Base-by-base conservation (phyloP, 1,284 basidiomycete species). In the Ustilago sp. region DNA sequence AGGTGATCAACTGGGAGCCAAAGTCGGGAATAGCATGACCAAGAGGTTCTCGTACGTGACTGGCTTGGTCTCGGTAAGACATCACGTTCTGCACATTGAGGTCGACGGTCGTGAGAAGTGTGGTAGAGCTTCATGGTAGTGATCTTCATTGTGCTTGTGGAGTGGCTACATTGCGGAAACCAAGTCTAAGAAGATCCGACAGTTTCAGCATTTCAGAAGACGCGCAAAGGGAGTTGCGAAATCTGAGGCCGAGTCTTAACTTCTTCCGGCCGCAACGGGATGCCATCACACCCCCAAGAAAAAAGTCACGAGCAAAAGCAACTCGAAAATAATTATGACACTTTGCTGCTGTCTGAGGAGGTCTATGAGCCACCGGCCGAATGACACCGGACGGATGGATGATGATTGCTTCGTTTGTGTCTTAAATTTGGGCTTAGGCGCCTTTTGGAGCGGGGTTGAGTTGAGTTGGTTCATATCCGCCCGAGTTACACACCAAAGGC, bases 231-330 rank as follows among this genome's bases (percentile, higher is more conserved):
- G 53, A 47, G 53, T 51, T 9, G 47, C 41, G 38, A 41, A 62
- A 55, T 51, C 19, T 28, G 45, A 36, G 50, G 39, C 60, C 66
- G 67, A 69, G 67, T 63, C 67, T 63, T 63, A 63, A 59, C 67
- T 63, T 63, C 59, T 63, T 69, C 57, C 67, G 67, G 67, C 67
- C 67, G 67, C 67, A 69, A 69, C 43, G 55, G 31, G 51, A 35
- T 43, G 58, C 45, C 36, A 8, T 50, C 31, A 31, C 6, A 13
- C 23, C 3, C 3, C 23, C 23, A 23, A 48, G 13, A 48, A 50
- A 50, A 50, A 32, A 32, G 48, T 50, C 48, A 50, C 48, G 48
- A 32, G 48, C 31, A 50, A 19, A 4, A 31, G 47, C 47, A 23
- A 23, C 38, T 23, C 47, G 28, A 50, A 28, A 50, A 28, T 23